Conservation (phyloP, 2,329 filamentous ascomycete species). For the Coniochaeta sp. region DNA sequence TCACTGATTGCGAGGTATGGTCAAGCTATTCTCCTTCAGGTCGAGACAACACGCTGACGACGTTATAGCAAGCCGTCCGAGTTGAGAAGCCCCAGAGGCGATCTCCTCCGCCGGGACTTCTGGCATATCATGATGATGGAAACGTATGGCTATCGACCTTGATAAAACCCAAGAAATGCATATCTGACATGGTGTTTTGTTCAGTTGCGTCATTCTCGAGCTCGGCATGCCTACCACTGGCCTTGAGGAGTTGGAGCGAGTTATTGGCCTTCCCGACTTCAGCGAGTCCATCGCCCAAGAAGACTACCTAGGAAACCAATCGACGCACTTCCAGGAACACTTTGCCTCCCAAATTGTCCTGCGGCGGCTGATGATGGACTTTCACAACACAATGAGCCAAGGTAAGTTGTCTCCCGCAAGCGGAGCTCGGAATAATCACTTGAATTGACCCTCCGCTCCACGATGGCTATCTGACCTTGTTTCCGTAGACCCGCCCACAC, state of each 20-base stretch:
- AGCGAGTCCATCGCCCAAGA: conserved; percentile 37
- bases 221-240: conserved; percentile 50
- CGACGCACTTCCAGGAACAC: conserved; percentile 48
- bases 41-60: conserved; percentile 1
- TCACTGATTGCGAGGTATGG: conserved; percentile 45
- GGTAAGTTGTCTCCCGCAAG: conserved; percentile 30
- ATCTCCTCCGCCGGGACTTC: conserved; percentile 46
- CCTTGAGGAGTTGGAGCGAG: conserved; percentile 42
- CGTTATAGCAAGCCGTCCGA: conserved; percentile 30
- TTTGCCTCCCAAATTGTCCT: conserved; percentile 55
- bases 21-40: not conserved
- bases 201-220: conserved; percentile 48
- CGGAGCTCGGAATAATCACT: not conserved
- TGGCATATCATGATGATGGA: conserved; percentile 52
- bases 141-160: conserved; percentile 27
- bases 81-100: conserved; percentile 36
- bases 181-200: not conserved
- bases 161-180: not conserved
- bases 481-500: not conserved
- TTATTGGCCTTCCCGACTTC: conserved; percentile 49
- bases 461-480: not conserved
- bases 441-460: not conserved
- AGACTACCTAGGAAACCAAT: conserved; percentile 39
- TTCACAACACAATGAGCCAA: conserved; percentile 43
- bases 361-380: conserved; percentile 41